These are phyloP conservation scores for Neospermospora avenae DNA, from an alignment of 2,329 filamentous ascomycete genomes.

Conservation along the genomic window DNA sequence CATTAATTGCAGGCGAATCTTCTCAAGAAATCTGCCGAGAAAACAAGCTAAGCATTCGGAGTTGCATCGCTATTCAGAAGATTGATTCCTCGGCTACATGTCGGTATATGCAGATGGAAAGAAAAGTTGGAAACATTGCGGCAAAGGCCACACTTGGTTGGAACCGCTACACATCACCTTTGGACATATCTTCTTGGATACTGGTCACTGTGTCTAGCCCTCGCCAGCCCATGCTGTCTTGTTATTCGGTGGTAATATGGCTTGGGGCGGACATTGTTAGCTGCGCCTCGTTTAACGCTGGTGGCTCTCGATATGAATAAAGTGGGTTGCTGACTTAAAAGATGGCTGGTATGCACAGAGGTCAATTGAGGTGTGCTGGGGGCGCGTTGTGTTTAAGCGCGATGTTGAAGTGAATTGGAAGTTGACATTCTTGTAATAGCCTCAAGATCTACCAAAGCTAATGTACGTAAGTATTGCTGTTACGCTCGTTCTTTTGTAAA, in stretches of 20 bases:
- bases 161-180: too few relatives aligned
- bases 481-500: not conserved
- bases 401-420: not conserved
- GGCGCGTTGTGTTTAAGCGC: too few relatives aligned
- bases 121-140: not conserved
- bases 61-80: too few relatives aligned
- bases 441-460: not conserved
- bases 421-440: not conserved
- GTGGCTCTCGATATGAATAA: not conserved
- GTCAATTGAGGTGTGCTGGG: not conserved
- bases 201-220: not conserved
- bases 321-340: not conserved
- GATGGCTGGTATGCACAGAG: not conserved
- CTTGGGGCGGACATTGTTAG: not conserved
- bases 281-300: constrained; percentile 1
- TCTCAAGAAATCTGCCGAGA: too few relatives aligned
- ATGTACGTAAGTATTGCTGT: not conserved
- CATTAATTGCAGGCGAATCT: too few relatives aligned
- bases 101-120: not conserved
- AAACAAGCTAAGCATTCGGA: too few relatives aligned
- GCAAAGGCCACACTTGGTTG: not conserved
- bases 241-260: not conserved
- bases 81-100: too few relatives aligned
- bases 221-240: not conserved
- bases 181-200: not conserved